These are phyloP conservation scores for Melastoma malabathricum DNA, from an alignment of 345 rosid species.

Conservation along the genomic window DNA sequence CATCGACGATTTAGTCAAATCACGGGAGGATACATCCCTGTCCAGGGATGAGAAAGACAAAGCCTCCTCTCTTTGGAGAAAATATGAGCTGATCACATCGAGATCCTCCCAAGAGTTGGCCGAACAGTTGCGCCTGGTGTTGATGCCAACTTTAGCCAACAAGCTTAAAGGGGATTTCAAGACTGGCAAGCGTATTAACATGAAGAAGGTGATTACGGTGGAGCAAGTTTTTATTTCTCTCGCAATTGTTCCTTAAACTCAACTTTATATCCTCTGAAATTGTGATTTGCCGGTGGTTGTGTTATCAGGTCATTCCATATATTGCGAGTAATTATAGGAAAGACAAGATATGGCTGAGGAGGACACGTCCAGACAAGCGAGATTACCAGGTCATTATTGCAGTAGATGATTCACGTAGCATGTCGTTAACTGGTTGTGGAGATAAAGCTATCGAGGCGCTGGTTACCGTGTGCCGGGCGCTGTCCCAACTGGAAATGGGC, in stretches of 20 bases:
- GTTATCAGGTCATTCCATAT: slow-evolving; percentile 61
- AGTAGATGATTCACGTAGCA: slow-evolving; percentile 87
- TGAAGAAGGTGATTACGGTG: slow-evolving; percentile 56
- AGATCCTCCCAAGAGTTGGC: slow-evolving; percentile 86
- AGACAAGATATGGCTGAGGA: slow-evolving; percentile 93
- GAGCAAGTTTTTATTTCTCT: background rate
- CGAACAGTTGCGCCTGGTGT: slow-evolving; percentile 82
- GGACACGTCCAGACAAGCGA: slow-evolving; percentile 91
- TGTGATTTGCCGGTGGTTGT: no score
- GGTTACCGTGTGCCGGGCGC: slow-evolving; percentile 84
- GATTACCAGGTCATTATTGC: slow-evolving; percentile 90
- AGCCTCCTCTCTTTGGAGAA: slow-evolving; percentile 61
- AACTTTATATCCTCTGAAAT: background rate
- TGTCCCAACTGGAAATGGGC: slow-evolving; percentile 91
- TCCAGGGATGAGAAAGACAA: slow-evolving; percentile 25
- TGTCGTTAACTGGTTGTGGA: slow-evolving; percentile 82
- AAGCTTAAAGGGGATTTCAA: slow-evolving; percentile 93
- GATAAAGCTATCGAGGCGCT: slow-evolving; percentile 82
- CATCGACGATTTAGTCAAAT: slow-evolving; percentile 23
- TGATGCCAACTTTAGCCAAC: slow-evolving; percentile 90
- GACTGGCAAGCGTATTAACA: slow-evolving; percentile 93
- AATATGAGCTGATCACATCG: slow-evolving; percentile 57
- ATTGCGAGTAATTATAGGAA: slow-evolving; percentile 90
- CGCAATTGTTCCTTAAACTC: background rate
- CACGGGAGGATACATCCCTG: slow-evolving; percentile 19